Conservation (phyloP, 345 rosid species). For the Dimocarpus longan region DNA sequence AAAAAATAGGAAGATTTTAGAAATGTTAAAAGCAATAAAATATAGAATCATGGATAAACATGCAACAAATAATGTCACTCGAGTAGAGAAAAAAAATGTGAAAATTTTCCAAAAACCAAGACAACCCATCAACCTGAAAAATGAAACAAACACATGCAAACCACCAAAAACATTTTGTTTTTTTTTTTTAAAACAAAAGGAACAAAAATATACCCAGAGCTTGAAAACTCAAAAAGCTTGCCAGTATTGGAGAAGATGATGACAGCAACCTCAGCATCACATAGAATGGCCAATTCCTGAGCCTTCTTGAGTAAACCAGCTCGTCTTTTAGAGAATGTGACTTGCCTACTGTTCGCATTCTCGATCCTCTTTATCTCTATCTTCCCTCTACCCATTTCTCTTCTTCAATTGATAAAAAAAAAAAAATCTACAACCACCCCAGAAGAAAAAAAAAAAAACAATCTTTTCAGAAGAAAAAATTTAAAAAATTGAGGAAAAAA, state of each 20-base stretch:
- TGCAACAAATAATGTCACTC: neutral
- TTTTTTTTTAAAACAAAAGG: neutral
- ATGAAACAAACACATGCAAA: constrained; percentile 20
- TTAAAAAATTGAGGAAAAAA: neutral
- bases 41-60: neutral
- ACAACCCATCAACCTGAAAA: neutral
- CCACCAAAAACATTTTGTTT: no score
- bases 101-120: constrained; percentile 3
- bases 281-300: constrained; percentile 81
- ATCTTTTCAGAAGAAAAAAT: neutral
- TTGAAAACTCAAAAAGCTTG: constrained; percentile 85
- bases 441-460: neutral
- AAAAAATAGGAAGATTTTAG: neutral
- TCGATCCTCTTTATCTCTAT: constrained; percentile 95
- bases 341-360: constrained; percentile 94
- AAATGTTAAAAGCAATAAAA: neutral
- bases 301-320: constrained; percentile 91
- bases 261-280: constrained; percentile 95
- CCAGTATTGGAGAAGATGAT: constrained; percentile 92
- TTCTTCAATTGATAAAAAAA: constrained; percentile 14
- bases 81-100: constrained; percentile 1
- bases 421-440: neutral
- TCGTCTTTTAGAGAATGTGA: constrained; percentile 94
- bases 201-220: constrained; percentile 55
- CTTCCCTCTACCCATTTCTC: constrained; percentile 85